A percentile compares a stretch with the other conserved stretches of the same genome.
Evolutionary conservation across 1,284 basidiomycete genomes (phyloP).

Genomic region (Polyporus tsugae): DNA sequence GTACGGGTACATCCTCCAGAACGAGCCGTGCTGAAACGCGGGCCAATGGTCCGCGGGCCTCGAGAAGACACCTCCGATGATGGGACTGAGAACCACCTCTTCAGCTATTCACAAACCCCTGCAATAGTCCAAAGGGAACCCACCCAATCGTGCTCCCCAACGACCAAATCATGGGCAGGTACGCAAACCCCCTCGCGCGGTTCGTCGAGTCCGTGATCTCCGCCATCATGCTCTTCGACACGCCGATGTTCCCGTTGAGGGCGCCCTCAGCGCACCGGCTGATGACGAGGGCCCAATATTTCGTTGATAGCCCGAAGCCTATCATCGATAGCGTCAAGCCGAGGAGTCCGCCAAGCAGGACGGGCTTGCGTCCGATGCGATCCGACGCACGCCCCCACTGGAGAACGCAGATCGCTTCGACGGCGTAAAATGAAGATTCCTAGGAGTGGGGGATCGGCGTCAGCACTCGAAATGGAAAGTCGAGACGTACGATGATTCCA

Average conservation of each 20-base stretch:
- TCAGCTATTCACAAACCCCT: too few relatives aligned
- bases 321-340: slow-evolving; percentile 73
- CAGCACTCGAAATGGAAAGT: slow-evolving; percentile 7
- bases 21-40: slow-evolving; percentile 63
- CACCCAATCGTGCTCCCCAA: slow-evolving; percentile 53
- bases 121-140: slow-evolving; percentile 13
- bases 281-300: slow-evolving; percentile 63
- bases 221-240: slow-evolving; percentile 73
- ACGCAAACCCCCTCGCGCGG: slow-evolving; percentile 67
- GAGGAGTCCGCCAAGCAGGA: slow-evolving; percentile 70
- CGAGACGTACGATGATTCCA: slow-evolving; percentile 55
- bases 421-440: slow-evolving; percentile 74
- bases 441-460: slow-evolving; percentile 35
- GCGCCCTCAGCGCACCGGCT: slow-evolving; percentile 58
- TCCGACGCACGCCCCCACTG: slow-evolving; percentile 78
- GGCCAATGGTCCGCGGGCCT: slow-evolving; percentile 71
- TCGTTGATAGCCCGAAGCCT: slow-evolving; percentile 71
- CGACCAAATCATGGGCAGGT: slow-evolving; percentile 66
- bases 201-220: slow-evolving; percentile 77
- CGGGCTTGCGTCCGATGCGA: slow-evolving; percentile 70
- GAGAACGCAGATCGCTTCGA: slow-evolving; percentile 69
- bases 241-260: slow-evolving; percentile 66
- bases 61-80: slow-evolving; percentile 72
- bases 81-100: slow-evolving; percentile 51
- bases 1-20: slow-evolving; percentile 71